Conservation (phyloP, 805 yeast genomes). For the Teunomyces tritomae region DNA sequence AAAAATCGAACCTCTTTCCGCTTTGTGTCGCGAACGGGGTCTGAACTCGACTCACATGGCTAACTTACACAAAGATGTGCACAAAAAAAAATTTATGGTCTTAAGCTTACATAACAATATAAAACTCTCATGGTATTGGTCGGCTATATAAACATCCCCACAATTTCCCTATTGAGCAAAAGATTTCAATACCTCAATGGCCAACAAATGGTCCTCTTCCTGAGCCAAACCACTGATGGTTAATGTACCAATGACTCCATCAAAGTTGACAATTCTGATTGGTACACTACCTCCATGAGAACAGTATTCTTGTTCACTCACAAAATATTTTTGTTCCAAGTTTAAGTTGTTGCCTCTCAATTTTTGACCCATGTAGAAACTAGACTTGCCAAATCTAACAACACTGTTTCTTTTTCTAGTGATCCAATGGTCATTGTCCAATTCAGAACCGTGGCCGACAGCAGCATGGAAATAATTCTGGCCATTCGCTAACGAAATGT, state of each 20-base stretch:
- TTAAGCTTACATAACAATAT: not conserved
- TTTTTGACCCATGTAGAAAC: slow-evolving; percentile 47
- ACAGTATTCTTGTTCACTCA: slow-evolving; percentile 45
- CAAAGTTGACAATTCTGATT: slow-evolving; percentile 35
- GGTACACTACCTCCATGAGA: slow-evolving; percentile 60
- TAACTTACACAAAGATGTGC: not conserved
- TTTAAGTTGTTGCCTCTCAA: slow-evolving; percentile 34
- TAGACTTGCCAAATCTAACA: slow-evolving; percentile 46
- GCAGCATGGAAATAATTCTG: slow-evolving; percentile 47
- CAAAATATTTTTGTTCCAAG: slow-evolving; percentile 35
- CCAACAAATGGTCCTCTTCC: slow-evolving; percentile 52
- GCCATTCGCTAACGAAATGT: slow-evolving; percentile 45
- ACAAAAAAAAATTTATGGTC: not conserved
- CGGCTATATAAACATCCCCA: not conserved
- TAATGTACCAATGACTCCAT: slow-evolving; percentile 44
- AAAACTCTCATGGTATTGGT: not conserved
- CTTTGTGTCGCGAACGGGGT: not conserved
- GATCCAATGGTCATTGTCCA: slow-evolving; percentile 58
- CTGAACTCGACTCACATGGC: slow-evolving; percentile 1
- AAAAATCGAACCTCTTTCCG: not conserved
- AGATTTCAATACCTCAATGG: slow-evolving; percentile 27
- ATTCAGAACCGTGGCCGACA: slow-evolving; percentile 31
- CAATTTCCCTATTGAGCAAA: not conserved
- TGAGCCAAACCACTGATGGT: slow-evolving; percentile 58
- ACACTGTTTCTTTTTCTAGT: slow-evolving; percentile 48